Evolutionary conservation across 805 yeast genomes (phyloP), one percentile per base, ranked within the genome.

Genomic region (Monosporozyma siamensis): DNA sequence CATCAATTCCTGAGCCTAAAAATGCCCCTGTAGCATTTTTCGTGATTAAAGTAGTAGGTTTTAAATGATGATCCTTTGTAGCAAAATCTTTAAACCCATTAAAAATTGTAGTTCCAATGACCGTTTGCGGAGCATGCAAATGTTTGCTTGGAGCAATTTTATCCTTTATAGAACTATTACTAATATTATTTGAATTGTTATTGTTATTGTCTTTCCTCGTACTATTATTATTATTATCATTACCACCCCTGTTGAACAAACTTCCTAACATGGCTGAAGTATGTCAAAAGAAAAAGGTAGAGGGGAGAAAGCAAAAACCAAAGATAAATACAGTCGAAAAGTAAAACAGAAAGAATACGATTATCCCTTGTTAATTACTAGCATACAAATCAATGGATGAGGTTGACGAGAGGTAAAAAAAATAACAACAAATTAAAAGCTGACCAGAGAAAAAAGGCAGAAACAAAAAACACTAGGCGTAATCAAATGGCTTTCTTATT

Each of bases 21-120:
- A 35, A 35, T 22, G 39, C 39, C 9, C 39, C 39, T 9, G 27
- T 23, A 9, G 39, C 39, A 24, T 18, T 35, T 18, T 35, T 35
- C 6, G 39, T 35, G 10, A 21, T 35, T 17, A 35, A 15, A 11
- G 39, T 35, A 12, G 39, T 35, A 14, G 39, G 26, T 17, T 35
- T 35, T 10, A 35, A 9, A 21, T 35, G 24, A 17, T 35, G 24
- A 9, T 12, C 24, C 12, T 23, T 35, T 15, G n/a, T 15, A 11
- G 29, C 39, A 25, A 35, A 21, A 15, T 35, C 39, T 12, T 17
- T 35, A 35, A 35, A 35, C 8, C 29, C 21, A n/a, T 25, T 20
- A 7, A 29, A 29, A 12, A 29, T 29, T 15, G 32, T 29, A 14
- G 32, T 15, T 15, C 32, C 18, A 29, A 20, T 29, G 14, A 14